Base-by-base conservation (phyloP, 2,329 filamentous ascomycete genomes). In the Chaetomium sp. region DNA sequence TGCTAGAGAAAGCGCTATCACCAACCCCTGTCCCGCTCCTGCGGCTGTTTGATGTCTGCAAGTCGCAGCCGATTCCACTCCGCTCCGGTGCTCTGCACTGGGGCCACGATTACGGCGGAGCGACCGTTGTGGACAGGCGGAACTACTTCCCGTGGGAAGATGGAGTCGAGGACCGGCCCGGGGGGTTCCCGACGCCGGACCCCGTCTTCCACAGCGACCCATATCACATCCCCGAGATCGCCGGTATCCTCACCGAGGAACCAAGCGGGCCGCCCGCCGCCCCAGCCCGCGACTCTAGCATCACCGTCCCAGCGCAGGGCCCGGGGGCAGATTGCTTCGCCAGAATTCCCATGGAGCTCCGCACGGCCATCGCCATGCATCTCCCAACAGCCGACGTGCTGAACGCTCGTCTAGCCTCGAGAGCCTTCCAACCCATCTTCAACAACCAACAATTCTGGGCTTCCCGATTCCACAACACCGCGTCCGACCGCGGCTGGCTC, bases 61-160 rank as follows among this genome's bases (percentile, higher is more conserved):
- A 27, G 0, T 63, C 61, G 8, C 25, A 54, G 10, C 55, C 61
- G 35, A 16, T 12, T 3, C n/a, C 4, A 7, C 23, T 5, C n/a
- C 4, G 12, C 6, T 7, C 12, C 19, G 27, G 25, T 29, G n/a
- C n/a, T 4, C 31, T 31, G 10, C 23, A 3, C 49, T 54, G 58
- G 58, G 58, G 49, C 9, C 49, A 60, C 33, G 58, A 60, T 12
- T 60, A 42, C 7, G 49, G 33, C 19, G 49, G 49, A 21, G 21
- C 25, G 1, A 16, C 4, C 10, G 10, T 50, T 2, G 29, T 33
- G 6, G 38, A 62, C 53, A 31, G 21, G 23, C 7, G 1, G 3
- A 9, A 50, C 33, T 53, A 53, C 27, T 63, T 63, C 23, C 61
- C 61, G 5, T 63, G 61, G 61, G 55, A 53, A 25, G 47, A 51